phyloP scores from a whole-genome alignment of 2,329 filamentous ascomycete species.

The Spiromastix sp. region DNA sequence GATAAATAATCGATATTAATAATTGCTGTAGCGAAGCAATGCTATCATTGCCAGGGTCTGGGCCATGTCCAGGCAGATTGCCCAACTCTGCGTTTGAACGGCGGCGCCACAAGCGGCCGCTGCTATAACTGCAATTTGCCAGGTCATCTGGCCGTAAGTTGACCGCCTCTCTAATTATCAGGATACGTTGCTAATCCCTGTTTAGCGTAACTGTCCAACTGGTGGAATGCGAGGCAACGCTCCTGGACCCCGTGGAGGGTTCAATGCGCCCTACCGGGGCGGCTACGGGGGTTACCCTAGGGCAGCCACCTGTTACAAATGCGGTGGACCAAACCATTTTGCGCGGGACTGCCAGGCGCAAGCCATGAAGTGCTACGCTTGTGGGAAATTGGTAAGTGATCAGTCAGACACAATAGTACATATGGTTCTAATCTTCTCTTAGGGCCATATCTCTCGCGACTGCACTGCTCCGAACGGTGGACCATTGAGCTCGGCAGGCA shows the following conservation, averaged over 20 bases:
- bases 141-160: constrained; percentile 77
- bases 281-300: constrained; percentile 53
- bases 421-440: constrained; percentile 8
- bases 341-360: constrained; percentile 97
- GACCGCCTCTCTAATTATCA: too few species aligned
- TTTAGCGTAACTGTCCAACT: constrained; percentile 13
- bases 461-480: constrained; percentile 96
- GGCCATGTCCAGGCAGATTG: constrained; percentile 98
- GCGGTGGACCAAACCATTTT: constrained; percentile 87
- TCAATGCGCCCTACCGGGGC: constrained; percentile 55
- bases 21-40: constrained; percentile 69
- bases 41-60: constrained; percentile 98
- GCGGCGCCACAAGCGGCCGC: constrained; percentile 65
- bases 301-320: constrained; percentile 55
- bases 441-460: constrained; percentile 82
- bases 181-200: too few species aligned
- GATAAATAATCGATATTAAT: constrained; percentile 11
- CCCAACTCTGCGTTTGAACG: constrained; percentile 87
- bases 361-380: constrained; percentile 97
- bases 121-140: constrained; percentile 96
- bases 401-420: not conserved
- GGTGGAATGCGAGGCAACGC: constrained; percentile 49
- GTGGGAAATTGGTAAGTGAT: constrained; percentile 61
- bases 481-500: constrained; percentile 87
- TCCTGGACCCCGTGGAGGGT: constrained; percentile 57